These are phyloP conservation scores for Coniferiporia sulphurascens DNA, from an alignment of 1,284 basidiomycete species.

Conservation along the genomic window DNA sequence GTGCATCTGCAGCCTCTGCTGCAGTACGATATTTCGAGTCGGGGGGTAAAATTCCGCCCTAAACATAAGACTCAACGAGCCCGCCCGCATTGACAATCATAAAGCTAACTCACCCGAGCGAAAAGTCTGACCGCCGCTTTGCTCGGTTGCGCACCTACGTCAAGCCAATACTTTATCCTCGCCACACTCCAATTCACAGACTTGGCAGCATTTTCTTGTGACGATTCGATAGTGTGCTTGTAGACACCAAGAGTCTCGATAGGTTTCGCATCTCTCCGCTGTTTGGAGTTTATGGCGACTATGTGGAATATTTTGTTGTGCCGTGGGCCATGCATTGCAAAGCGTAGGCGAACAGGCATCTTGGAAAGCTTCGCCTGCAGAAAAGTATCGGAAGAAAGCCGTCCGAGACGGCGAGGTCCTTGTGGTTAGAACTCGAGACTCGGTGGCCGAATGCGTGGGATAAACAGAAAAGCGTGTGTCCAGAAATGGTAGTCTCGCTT, in stretches of 20 bases:
- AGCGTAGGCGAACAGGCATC: conserved; percentile 84
- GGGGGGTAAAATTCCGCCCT: conserved; percentile 42
- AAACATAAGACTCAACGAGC: conserved; percentile 21
- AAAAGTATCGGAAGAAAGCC: background rate
- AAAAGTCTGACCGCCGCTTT: conserved; percentile 75
- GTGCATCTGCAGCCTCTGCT: conserved; percentile 15
- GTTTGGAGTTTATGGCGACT: conserved; percentile 77
- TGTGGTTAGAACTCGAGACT: no score
- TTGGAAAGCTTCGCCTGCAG: conserved; percentile 15
- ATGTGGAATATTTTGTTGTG: conserved; percentile 85
- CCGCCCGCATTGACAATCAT: conserved; percentile 28
- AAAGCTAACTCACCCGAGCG: conserved; percentile 58
- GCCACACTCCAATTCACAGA: conserved; percentile 87
- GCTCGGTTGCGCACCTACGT: conserved; percentile 80
- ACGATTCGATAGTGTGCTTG: conserved; percentile 57
- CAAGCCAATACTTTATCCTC: conserved; percentile 88
- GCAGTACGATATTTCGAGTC: conserved; percentile 47
- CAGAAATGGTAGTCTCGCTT: no score
- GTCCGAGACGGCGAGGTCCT: background rate
- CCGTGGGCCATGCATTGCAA: conserved; percentile 79
- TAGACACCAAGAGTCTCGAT: conserved; percentile 88
- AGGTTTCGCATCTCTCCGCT: conserved; percentile 82
- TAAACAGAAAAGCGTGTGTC: no score
- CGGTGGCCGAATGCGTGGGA: no score
- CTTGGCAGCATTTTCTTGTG: conserved; percentile 51